Base-by-base conservation (phyloP, 495 filamentous ascomycete genomes). In the Penicillium paradoxum region DNA sequence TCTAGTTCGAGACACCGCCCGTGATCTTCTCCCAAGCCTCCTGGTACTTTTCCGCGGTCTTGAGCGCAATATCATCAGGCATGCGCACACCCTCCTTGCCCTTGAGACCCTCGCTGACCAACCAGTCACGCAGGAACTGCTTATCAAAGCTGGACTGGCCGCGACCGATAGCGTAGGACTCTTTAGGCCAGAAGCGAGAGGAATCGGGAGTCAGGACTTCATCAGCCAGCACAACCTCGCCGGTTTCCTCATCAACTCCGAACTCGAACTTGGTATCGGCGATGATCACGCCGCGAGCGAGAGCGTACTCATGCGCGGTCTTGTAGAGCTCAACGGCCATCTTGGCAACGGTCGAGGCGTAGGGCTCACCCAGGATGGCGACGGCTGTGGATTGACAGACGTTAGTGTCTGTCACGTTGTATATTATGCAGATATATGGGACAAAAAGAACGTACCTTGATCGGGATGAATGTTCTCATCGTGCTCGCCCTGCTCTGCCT, bases 401-500 rank as follows among this genome's bases (percentile, higher is more conserved):
- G 37, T 65, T 58, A 64, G 59, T 44, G 18, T 7, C 8, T 21
- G 10, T 36, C 11, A 42, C 8, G 0, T 25, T 4, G 10, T 29
- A 22, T 19, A 29, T 11, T 17, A 29, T 42, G 15, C 9, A 44
- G 15, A 2, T 7, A 44, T 6, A 7, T 17, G 33, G 37, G 14
- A 44, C 29, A 34, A 39, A 25, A 44, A 18, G 15, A 13, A 59
- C 67, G 34, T 70, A 80, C 79, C 78, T 68, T 86, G 69, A 34
- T 83, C 83, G 0, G 84, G 85, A 51, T 83, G 79, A 56, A 98
- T 97, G 68, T 98, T 97, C 74, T 92, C 86, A 72, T 98, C 93
- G 55, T 95, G 82, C 49, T 82, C 73, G 1, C 92, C 92, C 49
- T 77, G 73, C 62, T 89, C 86, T 0, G 93, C 93, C 76, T 98